phyloP scores from a whole-genome alignment of 2,329 filamentous ascomycete genomes.

The Xylariaceae sp. region DNA sequence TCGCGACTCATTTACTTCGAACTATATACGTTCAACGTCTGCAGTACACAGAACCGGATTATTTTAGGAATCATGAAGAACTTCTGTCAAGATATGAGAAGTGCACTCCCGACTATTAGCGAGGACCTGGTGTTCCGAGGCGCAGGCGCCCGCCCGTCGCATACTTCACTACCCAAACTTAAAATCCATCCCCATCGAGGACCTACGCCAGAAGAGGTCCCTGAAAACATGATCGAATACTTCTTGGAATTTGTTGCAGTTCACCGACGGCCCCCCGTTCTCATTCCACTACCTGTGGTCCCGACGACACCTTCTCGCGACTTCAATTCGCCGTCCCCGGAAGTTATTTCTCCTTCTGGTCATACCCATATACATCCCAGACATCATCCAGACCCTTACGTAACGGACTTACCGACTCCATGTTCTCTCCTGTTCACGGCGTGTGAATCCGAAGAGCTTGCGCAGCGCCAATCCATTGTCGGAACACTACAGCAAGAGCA shows the following conservation, averaged over 20 bases:
- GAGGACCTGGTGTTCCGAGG: background rate
- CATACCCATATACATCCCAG: background rate
- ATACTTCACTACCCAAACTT: conserved; percentile 3
- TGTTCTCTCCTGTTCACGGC: conserved; percentile 2
- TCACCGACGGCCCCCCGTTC: background rate
- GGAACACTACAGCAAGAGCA: background rate
- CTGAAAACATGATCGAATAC: background rate
- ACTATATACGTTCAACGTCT: too few species aligned
- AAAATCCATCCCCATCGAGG: background rate
- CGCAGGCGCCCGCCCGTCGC: background rate
- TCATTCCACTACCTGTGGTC: background rate
- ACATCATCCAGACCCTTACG: background rate
- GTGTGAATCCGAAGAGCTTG: conserved; percentile 1
- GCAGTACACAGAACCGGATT: too few species aligned
- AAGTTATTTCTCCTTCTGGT: too few species aligned
- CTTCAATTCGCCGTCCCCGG: background rate
- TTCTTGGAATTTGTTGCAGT: background rate
- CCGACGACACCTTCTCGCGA: background rate
- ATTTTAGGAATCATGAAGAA: background rate
- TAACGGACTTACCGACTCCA: background rate
- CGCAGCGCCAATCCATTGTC: background rate
- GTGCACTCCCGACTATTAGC: background rate
- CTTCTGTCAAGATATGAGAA: background rate
- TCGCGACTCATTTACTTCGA: too few species aligned
- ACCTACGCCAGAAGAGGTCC: background rate